Base-by-base conservation (phyloP, 2,329 filamentous ascomycete genomes). In the Alternaria tenuissima region DNA sequence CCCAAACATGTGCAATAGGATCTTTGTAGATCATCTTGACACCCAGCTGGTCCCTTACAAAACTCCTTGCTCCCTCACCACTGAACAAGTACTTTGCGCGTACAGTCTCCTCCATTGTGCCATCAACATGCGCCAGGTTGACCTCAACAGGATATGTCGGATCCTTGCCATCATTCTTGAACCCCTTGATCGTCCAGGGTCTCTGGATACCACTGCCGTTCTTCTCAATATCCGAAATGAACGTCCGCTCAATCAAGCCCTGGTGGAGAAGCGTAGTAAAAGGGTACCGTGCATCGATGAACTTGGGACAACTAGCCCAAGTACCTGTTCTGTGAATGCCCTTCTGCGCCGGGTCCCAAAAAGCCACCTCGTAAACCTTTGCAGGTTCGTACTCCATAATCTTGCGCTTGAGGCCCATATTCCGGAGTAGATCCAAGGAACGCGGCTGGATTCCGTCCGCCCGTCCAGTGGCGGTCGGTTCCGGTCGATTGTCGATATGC, bases 401-500 rank as follows among this genome's bases (percentile, higher is more conserved):
- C 57, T 88, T 88, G 44, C 91, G 87, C 81, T 97, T 96, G 58
- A 97, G 82, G 1, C 92, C 93, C 89, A 97, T 92, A 75, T 96
- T 97, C 53, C 91, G 88, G 48, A 97, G 84, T 16, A 97, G 86
- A 70, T 97, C 93, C 24, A 96, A 84, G 0, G 93, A 96, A 39
- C 94, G 89, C 38, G 93, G 93, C 81, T 97, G 93, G 59, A 97
- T 96, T 63, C 93, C 93, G 79, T 97, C 93, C 57, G 93, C 94
- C 65, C 93, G 91, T 54, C 93, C 93, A 20, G 93, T 96, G 3
- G 88, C 82, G 12, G 93, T 97, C 16, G 93, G 93, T 72, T 94
- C 91, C 2, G 92, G 84, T 60, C 93, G 87, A 80, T 96, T 96
- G 81, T 97, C 94, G 74, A 97, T 93, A 80, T 97, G 93, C 83